Percentiles rank a stretch among this genome's conserved stretches.
These are phyloP conservation scores for Rosa lucieae DNA, from an alignment of 306 rosid genomes.

Conservation along the genomic window DNA sequence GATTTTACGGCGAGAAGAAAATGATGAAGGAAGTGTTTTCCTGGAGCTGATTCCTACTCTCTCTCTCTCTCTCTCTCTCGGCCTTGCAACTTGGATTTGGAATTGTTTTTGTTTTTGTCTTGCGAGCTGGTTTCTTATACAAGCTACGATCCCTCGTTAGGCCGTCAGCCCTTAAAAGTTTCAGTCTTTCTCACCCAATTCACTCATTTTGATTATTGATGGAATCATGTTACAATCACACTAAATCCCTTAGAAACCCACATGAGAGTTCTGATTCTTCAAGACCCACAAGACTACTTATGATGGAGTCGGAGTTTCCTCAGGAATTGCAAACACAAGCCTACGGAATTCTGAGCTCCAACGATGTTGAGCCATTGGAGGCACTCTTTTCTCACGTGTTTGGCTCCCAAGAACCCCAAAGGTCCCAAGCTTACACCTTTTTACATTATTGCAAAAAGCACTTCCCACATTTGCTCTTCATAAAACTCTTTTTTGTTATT, in stretches of 20 bases:
- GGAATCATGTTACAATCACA: not conserved
- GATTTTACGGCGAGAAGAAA: constrained; percentile 38
- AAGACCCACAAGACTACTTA: not conserved
- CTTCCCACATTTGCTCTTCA: constrained; percentile 3
- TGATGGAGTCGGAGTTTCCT: constrained; percentile 12
- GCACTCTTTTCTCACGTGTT: not conserved
- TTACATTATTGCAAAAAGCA: constrained; percentile 14
- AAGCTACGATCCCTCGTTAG: not conserved
- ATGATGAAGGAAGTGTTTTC: constrained; percentile 53
- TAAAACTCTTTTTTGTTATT: constrained; percentile 1
- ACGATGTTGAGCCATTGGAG: constrained; percentile 7
- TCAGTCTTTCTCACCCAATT: not conserved
- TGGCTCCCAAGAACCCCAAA: constrained; percentile 10
- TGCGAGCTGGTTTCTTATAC: not conserved
- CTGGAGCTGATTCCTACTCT: too few species aligned
- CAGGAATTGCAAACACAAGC: constrained; percentile 7
- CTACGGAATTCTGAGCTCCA: constrained; percentile 4
- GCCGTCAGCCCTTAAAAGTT: not conserved
- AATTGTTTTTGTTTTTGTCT: too few species aligned
- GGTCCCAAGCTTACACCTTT: constrained; percentile 6
- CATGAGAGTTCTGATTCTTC: not conserved
- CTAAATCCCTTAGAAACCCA: not conserved
- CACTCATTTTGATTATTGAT: not conserved
- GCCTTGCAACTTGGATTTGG: constrained; percentile 35
- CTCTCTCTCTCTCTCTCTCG: too few species aligned